Percentiles rank a stretch among this genome's conserved stretches.
Evolutionary conservation across 75 land plant species (phyloP).

Genomic region (Pseudotsuga menziesii): DNA sequence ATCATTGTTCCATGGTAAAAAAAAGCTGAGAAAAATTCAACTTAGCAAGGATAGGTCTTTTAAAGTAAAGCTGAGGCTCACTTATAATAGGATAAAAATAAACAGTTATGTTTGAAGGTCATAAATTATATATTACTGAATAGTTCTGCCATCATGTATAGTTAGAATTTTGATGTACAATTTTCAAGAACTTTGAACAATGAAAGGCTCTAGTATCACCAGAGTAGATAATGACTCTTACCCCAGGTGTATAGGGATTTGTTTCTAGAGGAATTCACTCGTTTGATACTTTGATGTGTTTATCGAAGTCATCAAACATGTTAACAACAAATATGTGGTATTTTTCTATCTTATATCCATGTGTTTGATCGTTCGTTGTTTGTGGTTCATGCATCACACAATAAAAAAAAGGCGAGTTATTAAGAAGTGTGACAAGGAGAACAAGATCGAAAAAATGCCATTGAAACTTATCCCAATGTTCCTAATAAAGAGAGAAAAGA

Average conservation of each 20-base stretch:
- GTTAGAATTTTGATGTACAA: neutral
- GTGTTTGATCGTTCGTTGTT: slow-evolving; percentile 78
- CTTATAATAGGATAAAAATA: too few species aligned
- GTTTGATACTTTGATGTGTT: slow-evolving; percentile 82
- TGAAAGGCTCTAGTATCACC: neutral
- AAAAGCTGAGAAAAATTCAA: neutral
- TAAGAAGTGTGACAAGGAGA: neutral
- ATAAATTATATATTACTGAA: neutral
- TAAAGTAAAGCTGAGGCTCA: neutral
- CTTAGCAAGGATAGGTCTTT: too few species aligned
- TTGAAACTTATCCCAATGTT: too few species aligned
- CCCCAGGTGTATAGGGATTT: slow-evolving; percentile 77
- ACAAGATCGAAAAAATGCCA: neutral
- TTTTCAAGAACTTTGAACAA: neutral
- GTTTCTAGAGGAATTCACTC: slow-evolving; percentile 80
- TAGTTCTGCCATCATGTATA: too few species aligned
- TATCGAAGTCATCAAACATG: slow-evolving; percentile 89
- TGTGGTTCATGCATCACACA: slow-evolving; percentile 69
- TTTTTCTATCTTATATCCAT: slow-evolving; percentile 85
- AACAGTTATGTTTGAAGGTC: neutral
- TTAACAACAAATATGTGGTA: slow-evolving; percentile 83
- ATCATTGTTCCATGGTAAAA: neutral
- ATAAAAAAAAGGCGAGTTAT: neutral
- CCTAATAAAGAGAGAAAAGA: too few species aligned
- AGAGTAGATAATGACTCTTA: slow-evolving; percentile 7